Conservation (phyloP, 257 asterid genomes). For the Petunia axillaris region DNA sequence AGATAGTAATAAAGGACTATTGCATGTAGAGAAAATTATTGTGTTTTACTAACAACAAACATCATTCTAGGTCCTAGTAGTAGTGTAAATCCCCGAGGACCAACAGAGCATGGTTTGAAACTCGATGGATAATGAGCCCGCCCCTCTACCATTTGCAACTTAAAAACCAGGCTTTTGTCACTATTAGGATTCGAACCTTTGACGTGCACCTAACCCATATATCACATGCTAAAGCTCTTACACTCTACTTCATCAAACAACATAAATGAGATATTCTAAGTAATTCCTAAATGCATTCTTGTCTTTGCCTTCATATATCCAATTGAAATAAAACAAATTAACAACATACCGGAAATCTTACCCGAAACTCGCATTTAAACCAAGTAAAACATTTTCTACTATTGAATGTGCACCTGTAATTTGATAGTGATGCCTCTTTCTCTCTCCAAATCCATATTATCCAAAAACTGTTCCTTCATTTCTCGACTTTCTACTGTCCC, state of each 20-base stretch:
- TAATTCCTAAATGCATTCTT: background rate
- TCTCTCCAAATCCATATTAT: conserved; percentile 99
- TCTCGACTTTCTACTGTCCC: conserved; percentile 94
- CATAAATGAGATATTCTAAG: background rate
- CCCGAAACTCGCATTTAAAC: background rate
- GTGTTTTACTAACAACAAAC: background rate
- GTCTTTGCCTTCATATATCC: background rate
- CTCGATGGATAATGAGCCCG: too few species aligned
- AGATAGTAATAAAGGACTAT: background rate
- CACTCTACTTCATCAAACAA: background rate
- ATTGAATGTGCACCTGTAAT: conserved; percentile 64
- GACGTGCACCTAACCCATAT: too few species aligned
- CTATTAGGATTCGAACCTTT: too few species aligned
- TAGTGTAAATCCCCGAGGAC: background rate
- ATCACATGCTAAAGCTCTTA: background rate
- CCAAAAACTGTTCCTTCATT: conserved; percentile 96
- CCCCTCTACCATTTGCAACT: too few species aligned
- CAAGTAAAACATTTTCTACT: background rate
- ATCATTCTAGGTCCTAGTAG: conserved; percentile 13
- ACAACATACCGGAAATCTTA: background rate
- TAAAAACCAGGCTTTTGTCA: too few species aligned
- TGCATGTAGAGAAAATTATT: background rate
- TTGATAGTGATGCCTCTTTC: conserved; percentile 99
- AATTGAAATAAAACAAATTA: conserved; percentile 7
- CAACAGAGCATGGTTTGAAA: too few species aligned